These are phyloP conservation scores for Angomonas deanei DNA, from an alignment of 208 protist species.

Conservation along the genomic window DNA sequence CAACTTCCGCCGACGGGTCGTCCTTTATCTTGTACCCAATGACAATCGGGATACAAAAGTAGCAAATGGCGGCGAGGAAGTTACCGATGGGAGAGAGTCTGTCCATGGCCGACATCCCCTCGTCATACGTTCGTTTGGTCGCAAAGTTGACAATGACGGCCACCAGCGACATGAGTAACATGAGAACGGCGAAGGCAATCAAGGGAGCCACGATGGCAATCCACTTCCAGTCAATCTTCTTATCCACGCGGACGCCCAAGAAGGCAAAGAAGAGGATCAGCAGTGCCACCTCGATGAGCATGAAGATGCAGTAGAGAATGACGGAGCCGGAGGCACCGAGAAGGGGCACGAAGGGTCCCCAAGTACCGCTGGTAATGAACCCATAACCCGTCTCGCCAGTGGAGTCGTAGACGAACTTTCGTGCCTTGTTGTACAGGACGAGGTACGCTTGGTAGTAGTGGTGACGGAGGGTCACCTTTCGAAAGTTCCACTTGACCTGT, in stretches of 20 bases:
- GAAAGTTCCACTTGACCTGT: constrained; percentile 80
- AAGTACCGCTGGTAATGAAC: constrained; percentile 80
- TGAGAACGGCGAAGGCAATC: constrained; percentile 42
- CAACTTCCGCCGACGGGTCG: constrained; percentile 16
- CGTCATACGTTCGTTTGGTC: constrained; percentile 32
- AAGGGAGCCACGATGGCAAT: constrained; percentile 40
- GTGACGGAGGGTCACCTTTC: constrained; percentile 81
- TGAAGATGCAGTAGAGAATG: constrained; percentile 52
- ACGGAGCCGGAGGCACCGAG: constrained; percentile 48
- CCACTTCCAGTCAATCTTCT: constrained; percentile 36
- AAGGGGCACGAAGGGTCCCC: constrained; percentile 70
- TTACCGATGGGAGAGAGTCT: constrained; percentile 74
- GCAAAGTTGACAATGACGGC: constrained; percentile 54
- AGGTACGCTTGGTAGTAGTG: constrained; percentile 87
- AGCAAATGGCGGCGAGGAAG: constrained; percentile 49
- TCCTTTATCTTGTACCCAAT: constrained; percentile 27
- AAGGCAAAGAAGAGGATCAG: constrained; percentile 71
- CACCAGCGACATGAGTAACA: constrained; percentile 33
- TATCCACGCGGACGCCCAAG: constrained; percentile 41
- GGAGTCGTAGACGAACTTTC: constrained; percentile 80
- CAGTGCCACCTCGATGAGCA: constrained; percentile 45
- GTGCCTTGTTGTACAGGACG: constrained; percentile 64
- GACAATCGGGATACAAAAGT: constrained; percentile 62
- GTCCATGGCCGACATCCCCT: constrained; percentile 55
- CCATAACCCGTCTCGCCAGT: constrained; percentile 76